A percentile compares a stretch with the other conserved stretches of the same genome.
Conservation (phyloP, 176 grass and related monocot genomes). For the Ensete glaucum region DNA sequence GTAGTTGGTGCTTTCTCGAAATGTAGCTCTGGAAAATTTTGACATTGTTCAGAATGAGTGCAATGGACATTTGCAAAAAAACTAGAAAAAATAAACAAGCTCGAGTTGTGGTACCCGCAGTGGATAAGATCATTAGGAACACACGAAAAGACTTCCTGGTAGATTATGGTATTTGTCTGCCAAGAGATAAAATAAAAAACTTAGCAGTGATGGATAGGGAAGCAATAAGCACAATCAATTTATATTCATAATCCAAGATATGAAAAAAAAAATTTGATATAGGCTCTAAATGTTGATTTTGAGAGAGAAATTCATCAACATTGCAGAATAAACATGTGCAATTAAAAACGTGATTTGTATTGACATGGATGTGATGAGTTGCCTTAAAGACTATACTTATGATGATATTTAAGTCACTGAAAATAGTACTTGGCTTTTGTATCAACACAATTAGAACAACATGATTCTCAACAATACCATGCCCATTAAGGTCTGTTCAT, state of each 20-base stretch:
- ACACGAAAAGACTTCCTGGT: conserved; percentile 63
- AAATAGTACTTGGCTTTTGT: background rate
- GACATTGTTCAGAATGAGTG: background rate
- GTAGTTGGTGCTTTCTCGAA: conserved; percentile 44
- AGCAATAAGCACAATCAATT: background rate
- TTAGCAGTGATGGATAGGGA: background rate
- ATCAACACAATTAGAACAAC: background rate
- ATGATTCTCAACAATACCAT: no score
- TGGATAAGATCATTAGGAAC: conserved; percentile 57
- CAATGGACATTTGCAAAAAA: background rate
- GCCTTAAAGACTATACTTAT: background rate
- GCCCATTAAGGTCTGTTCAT: no score
- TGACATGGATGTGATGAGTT: no score
- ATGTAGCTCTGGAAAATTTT: conserved; percentile 33
- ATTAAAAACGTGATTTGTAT: no score
- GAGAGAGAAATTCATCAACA: background rate
- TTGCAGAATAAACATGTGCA: no score
- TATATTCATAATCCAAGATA: background rate
- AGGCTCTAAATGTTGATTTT: background rate
- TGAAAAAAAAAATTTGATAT: background rate
- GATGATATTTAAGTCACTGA: background rate
- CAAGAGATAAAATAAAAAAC: conserved; percentile 19
- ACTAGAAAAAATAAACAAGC: background rate
- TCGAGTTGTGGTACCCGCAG: conserved; percentile 32
- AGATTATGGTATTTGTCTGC: conserved; percentile 59